Conservation (phyloP, 768 basidiomycete species). For the Lentinula guzmanii region DNA sequence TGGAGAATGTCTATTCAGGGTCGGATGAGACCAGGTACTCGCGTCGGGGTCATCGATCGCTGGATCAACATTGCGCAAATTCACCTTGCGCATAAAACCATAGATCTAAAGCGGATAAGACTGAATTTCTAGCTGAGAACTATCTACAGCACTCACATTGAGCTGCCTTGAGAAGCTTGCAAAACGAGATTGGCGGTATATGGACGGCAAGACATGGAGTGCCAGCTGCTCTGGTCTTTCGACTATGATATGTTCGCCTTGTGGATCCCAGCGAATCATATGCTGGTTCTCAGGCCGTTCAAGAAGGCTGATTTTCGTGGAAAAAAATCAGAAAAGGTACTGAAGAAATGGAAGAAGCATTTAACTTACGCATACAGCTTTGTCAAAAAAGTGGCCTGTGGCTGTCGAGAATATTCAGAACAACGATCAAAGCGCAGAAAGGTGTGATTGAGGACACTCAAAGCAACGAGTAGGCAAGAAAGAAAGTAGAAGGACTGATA, state of each 20-base stretch:
- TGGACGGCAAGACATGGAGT: slow-evolving; percentile 86
- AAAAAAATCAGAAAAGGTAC: slow-evolving; percentile 12
- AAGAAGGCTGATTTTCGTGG: slow-evolving; percentile 53
- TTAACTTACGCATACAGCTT: slow-evolving; percentile 87
- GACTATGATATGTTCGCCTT: slow-evolving; percentile 93
- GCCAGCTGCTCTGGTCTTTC: slow-evolving; percentile 92
- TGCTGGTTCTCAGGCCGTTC: slow-evolving; percentile 91
- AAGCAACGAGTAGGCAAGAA: background rate
- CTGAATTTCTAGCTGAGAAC: slow-evolving; percentile 20
- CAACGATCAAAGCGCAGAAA: background rate
- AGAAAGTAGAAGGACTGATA: too few species aligned
- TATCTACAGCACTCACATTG: slow-evolving; percentile 59
- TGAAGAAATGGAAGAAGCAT: slow-evolving; percentile 1
- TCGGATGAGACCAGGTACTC: slow-evolving; percentile 94
- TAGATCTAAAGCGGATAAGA: slow-evolving; percentile 63
- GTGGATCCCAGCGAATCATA: slow-evolving; percentile 95
- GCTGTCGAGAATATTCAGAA: slow-evolving; percentile 27
- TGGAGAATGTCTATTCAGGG: slow-evolving; percentile 85
- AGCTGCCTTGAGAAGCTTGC: slow-evolving; percentile 97
- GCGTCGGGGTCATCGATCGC: slow-evolving; percentile 95
- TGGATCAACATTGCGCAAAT: slow-evolving; percentile 90
- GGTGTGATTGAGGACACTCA: background rate
- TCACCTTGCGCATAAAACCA: slow-evolving; percentile 98
- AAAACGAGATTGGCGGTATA: slow-evolving; percentile 95
- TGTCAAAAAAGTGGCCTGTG: slow-evolving; percentile 93